phyloP scores from a whole-genome alignment of 2,329 filamentous ascomycete genomes.

The Mycosphaerella sp. region DNA sequence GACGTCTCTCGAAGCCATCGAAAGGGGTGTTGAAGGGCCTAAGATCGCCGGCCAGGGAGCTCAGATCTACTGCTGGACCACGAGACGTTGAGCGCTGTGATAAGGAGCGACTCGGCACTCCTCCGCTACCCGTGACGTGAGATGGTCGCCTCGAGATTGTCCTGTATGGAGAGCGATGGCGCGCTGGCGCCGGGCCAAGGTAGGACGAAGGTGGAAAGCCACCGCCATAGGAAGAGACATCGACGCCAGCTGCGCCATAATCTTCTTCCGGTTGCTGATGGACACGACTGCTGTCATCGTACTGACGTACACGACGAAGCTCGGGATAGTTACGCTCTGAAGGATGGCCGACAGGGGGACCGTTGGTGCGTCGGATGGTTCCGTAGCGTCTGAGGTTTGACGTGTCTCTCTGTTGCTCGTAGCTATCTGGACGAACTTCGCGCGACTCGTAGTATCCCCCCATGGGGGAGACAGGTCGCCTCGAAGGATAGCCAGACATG shows the following conservation, averaged over 20 bases:
- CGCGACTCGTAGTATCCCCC: slow-evolving; percentile 5
- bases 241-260: slow-evolving; percentile 3
- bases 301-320: neutral
- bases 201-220: neutral
- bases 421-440: neutral
- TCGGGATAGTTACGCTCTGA: slow-evolving; percentile 1
- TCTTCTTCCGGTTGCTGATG: neutral
- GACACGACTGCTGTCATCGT: neutral
- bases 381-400: slow-evolving; percentile 3
- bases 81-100: neutral
- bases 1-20: neutral
- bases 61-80: neutral
- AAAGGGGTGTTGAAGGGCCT: neutral
- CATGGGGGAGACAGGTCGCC: slow-evolving; percentile 2
- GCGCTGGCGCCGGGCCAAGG: neutral
- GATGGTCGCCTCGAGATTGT: neutral
- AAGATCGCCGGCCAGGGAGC: neutral
- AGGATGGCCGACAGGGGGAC: neutral
- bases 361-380: neutral
- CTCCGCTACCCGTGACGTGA: neutral
- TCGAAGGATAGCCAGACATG: slow-evolving; percentile 4
- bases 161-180: neutral
- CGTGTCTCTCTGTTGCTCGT: neutral
- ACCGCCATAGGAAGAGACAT: slow-evolving; percentile 2
- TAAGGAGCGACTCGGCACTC: neutral